Evolutionary conservation across 2,329 filamentous ascomycete genomes (phyloP), one percentile per base, ranked within the genome.

Genomic region (Fusarium multiceps): DNA sequence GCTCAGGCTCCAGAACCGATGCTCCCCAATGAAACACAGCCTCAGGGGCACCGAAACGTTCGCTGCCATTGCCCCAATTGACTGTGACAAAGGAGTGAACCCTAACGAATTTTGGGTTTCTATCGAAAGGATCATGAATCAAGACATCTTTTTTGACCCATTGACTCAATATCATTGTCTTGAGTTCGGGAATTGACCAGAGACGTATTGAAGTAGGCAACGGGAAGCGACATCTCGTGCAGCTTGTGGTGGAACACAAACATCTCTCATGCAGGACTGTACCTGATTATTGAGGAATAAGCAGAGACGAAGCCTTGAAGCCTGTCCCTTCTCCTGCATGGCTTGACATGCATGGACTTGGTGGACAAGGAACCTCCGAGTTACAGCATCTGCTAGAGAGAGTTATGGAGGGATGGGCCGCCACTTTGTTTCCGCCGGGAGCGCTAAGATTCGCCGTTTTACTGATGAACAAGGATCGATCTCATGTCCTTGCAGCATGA

Each of bases 1-100:
- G 30, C 40, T 47, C 21, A 50, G 61, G 53, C 68, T 59, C 72
- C 61, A 73, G 63, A 68, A 51, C 47, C 66, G 49, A 51, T 72
- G 50, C 46, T 55, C 64, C 72, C 60, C 58, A 62, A 60, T 75
- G 73, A 75, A 75, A 75, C 73, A 61, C 68, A 62, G 60, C 49
- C 51, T 62, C 69, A 63, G 47, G 60, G 61, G 62, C 45, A 37
- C 53, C 47, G 40, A 63, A 62, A 61, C 53, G 59, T 68, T 69
- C 61, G 63, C 47, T 63, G 53, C 54, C 55, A 59, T 53, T 61
- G 45, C n/a, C 43, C 49, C 46, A 48, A 55, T 63, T 56, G 57
- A 65, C 61, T 63, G 53, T 50, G 34, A 49, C 48, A 55, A 65
- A 68, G 68, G 43, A 68, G 59, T 56, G 55, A 65, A 71, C 51